Conservation (phyloP, 495 filamentous ascomycete species). For the Paragyromitra xinjiangensis region DNA sequence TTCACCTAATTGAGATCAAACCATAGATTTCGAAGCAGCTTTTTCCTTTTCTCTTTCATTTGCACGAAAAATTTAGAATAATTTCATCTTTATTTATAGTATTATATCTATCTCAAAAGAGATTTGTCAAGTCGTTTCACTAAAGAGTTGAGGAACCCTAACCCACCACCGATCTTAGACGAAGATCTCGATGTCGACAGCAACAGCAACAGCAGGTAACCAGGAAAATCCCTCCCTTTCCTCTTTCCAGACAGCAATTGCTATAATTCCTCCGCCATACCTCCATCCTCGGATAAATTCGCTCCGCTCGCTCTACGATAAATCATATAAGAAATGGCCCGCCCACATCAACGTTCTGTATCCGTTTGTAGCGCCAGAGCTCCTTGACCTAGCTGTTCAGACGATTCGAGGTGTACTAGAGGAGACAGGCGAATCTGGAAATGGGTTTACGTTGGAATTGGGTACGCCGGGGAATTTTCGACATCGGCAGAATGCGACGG, state of each 20-base stretch:
- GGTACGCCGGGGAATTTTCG: constrained; percentile 60
- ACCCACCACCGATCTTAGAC: constrained; percentile 21
- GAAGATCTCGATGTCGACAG: constrained; percentile 32
- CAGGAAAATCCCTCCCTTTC: constrained; percentile 19
- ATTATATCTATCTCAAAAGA: neutral
- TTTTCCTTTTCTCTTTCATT: neutral
- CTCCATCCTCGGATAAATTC: constrained; percentile 59
- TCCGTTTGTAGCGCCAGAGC: constrained; percentile 64
- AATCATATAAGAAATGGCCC: constrained; percentile 67
- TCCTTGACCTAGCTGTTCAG: constrained; percentile 56
- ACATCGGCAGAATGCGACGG: constrained; percentile 61
- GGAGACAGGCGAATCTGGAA: constrained; percentile 6
- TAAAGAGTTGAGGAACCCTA: neutral
- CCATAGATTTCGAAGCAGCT: neutral
- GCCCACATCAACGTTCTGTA: constrained; percentile 70
- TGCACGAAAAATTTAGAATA: neutral
- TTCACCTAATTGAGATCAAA: constrained; percentile 1
- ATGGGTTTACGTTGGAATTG: constrained; percentile 56
- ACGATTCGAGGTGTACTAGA: constrained; percentile 42
- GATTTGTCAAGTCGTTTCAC: constrained; percentile 2
- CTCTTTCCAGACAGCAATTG: constrained; percentile 52
- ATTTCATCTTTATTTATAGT: neutral
- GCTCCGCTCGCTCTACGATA: constrained; percentile 66
- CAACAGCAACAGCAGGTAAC: constrained; percentile 6
- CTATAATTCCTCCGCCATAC: constrained; percentile 48